Conservation (phyloP, 352 stramenopile species). For the Phytophthora brassicae region DNA sequence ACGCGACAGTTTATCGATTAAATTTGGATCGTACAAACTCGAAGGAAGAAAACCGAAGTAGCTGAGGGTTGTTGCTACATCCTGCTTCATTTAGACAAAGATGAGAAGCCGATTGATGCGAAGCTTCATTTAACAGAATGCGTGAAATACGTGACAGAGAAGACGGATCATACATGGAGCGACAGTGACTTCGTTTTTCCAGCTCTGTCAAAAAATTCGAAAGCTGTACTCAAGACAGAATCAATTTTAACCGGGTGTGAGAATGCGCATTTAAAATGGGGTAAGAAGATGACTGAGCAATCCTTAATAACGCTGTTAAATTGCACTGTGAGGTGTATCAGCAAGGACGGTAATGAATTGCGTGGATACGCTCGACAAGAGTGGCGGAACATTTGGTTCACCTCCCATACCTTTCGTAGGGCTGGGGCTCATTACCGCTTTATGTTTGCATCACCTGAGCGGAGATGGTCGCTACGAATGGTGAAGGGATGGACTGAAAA, state of each 20-base stretch:
- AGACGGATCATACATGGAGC: conserved; percentile 2
- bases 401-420: conserved; percentile 11
- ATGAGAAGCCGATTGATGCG: not conserved
- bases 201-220: conserved; percentile 3
- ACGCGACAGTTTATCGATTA: no score
- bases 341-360: not conserved
- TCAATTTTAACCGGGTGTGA: no score
- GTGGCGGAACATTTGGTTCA: conserved; percentile 11
- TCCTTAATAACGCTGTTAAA: no score
- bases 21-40: conserved; percentile 14
- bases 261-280: no score
- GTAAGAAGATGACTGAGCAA: no score
- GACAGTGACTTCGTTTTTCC: conserved; percentile 10
- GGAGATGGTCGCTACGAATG: conserved; percentile 5
- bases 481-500: conserved; percentile 17
- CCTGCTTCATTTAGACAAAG: not conserved
- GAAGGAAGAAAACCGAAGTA: conserved; percentile 12
- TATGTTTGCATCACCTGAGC: conserved; percentile 4
- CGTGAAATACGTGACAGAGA: not conserved
- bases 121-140: not conserved
- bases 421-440: conserved; percentile 12
- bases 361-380: conserved; percentile 5
- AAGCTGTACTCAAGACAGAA: conserved; percentile 7
- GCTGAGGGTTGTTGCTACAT: conserved; percentile 10
- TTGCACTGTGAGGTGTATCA: conserved; percentile 1